phyloP scores from a whole-genome alignment of 1,139 yeast species.

The Sugiyamaella pinicola region DNA sequence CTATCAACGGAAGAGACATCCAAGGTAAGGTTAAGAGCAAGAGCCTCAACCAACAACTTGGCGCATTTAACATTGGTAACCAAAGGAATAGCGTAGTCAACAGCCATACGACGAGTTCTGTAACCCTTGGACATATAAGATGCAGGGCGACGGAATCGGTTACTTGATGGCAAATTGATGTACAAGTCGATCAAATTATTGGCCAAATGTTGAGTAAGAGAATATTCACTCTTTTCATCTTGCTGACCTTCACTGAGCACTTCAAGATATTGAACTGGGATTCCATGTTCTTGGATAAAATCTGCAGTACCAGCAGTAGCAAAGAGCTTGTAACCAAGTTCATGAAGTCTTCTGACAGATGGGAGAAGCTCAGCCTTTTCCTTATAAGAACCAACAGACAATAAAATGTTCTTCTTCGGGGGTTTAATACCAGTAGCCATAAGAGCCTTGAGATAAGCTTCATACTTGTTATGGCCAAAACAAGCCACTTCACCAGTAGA shows the following conservation, averaged over 20 bases:
- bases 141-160: conserved; percentile 98
- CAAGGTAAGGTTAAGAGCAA: conserved; percentile 65
- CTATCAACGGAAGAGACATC: conserved; percentile 81
- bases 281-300: conserved; percentile 89
- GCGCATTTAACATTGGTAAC: conserved; percentile 98
- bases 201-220: conserved; percentile 94
- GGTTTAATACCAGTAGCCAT: conserved; percentile 92
- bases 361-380: conserved; percentile 95
- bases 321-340: conserved; percentile 85
- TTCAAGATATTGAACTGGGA: conserved; percentile 95
- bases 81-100: conserved; percentile 95
- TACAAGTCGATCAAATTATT: conserved; percentile 94
- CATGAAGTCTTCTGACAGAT: conserved; percentile 75
- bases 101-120: conserved; percentile 99
- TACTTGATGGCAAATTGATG: conserved; percentile 94
- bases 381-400: conserved; percentile 96
- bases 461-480: conserved; percentile 93
- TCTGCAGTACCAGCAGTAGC: conserved; percentile 99
- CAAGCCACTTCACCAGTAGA: conserved; percentile 99
- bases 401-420: conserved; percentile 91
- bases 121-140: conserved; percentile 97
- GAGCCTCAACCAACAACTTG: conserved; percentile 89
- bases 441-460: conserved; percentile 93
- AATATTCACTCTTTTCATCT: conserved; percentile 87
- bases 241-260: conserved; percentile 66